Conservation (phyloP, 2,329 filamentous ascomycete species). For the Claviceps pazoutovae region DNA sequence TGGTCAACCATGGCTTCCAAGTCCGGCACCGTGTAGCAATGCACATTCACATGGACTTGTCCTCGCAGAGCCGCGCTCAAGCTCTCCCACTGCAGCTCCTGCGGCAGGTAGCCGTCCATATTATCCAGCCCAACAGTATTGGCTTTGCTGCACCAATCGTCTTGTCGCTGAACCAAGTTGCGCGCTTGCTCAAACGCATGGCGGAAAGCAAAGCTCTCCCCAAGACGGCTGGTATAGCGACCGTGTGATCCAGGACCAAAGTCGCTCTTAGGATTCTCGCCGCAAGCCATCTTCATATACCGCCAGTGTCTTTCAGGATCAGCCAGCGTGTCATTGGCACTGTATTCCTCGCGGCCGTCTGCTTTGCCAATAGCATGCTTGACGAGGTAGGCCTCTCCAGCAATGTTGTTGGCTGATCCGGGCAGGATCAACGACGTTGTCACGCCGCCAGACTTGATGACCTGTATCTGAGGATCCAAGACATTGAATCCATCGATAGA, state of each 20-base stretch:
- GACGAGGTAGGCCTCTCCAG: conserved; percentile 54
- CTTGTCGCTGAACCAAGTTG: conserved; percentile 41
- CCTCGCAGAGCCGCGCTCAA: conserved; percentile 49
- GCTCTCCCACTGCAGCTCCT: conserved; percentile 49
- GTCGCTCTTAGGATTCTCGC: conserved; percentile 52
- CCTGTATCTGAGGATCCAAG: conserved; percentile 48
- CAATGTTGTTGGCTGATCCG: conserved; percentile 60
- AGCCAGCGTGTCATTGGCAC: conserved; percentile 48
- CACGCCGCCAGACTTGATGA: conserved; percentile 61
- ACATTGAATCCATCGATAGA: conserved; percentile 52
- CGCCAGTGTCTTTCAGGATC: conserved; percentile 52
- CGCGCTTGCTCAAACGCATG: conserved; percentile 52
- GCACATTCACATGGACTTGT: conserved; percentile 55
- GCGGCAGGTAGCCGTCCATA: conserved; percentile 44
- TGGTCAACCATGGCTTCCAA: conserved; percentile 56
- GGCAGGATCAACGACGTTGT: conserved; percentile 54
- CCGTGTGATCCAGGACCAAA: conserved; percentile 30
- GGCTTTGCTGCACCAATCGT: conserved; percentile 53
- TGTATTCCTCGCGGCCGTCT: conserved; percentile 49
- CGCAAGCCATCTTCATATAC: conserved; percentile 67
- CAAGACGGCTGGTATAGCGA: conserved; percentile 45
- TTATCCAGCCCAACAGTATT: conserved; percentile 33
- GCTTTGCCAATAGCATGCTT: conserved; percentile 50
- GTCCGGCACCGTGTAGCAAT: conserved; percentile 58
- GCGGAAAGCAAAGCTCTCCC: conserved; percentile 56